Evolutionary conservation across 148 eudicot species (phyloP), one percentile per base, ranked within the genome.

Genomic region (Mesembryanthemum crystallinum): DNA sequence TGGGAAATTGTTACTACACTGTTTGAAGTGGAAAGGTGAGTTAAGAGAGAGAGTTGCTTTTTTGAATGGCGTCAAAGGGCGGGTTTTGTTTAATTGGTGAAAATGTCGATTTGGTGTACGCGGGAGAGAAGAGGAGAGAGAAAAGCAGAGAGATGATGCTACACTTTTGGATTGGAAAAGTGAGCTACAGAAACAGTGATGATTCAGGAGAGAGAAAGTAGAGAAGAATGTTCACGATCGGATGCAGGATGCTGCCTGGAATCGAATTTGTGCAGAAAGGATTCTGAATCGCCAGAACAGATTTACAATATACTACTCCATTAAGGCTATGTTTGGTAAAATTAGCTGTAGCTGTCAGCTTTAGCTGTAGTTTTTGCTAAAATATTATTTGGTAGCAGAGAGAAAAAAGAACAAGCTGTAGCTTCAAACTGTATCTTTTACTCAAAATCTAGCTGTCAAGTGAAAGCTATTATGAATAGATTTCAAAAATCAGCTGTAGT

Each of bases 51-150:
- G 45, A 15, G 64, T 24, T 62, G 57, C 72, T 73, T 75, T 80
- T 80, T 80, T 75, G 72, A 80, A 80, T 55, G 70, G 7, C 51
- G 75, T 61, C 77, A 60, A 79, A 39, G 20, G 37, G 59, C 67
- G 73, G 73, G 14, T 55, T 64, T 74, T 20, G 20, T 66, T 32
- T 27, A 28, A 23, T 73, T 28, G 45, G 17, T 1, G 35, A 71
- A n/a, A 54, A 35, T 21, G 33, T 20, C 1, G 8, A 67, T 54
- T 51, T 49, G 18, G 29, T 29, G 42, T 20, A 29, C 20, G 64
- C 17, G 61, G n/a, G 61, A 57, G 61, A 57, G 61, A 21, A 30
- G 66, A 61, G n/a, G n/a, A n/a, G n/a, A n/a, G n/a, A n/a, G n/a
- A n/a, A n/a, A n/a, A n/a, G n/a, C n/a, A n/a, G 66, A 29, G 35